phyloP scores from a whole-genome alignment of 768 basidiomycete genomes.

The Rossbeevera mucosa region DNA sequence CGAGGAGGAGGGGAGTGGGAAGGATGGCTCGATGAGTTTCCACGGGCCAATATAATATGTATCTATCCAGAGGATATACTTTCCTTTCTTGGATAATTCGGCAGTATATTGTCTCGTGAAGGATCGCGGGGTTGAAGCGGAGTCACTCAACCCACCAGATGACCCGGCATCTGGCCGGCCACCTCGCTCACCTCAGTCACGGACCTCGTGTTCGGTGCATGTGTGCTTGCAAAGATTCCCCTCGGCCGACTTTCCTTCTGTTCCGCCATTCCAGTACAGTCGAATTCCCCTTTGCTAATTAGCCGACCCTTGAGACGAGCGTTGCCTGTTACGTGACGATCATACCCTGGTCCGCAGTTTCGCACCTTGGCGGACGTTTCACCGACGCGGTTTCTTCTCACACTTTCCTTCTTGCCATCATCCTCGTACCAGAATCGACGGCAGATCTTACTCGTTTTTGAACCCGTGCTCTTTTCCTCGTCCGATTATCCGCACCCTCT shows the following conservation, averaged over 20 bases:
- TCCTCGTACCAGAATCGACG: background rate
- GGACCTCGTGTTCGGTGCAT: constrained; percentile 13
- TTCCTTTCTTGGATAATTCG: constrained; percentile 24
- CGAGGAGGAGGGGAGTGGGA: constrained; percentile 2
- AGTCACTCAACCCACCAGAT: background rate
- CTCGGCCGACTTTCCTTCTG: constrained; percentile 5
- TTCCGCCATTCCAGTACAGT: background rate
- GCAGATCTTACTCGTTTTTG: constrained; percentile 3
- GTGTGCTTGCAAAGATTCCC: constrained; percentile 3
- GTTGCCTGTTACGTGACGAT: background rate
- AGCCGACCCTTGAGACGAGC: background rate
- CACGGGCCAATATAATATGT: constrained; percentile 12
- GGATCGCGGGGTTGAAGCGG: constrained; percentile 25
- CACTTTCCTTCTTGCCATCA: constrained; percentile 14
- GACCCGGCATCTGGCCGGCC: constrained; percentile 8
- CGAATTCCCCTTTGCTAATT: background rate
- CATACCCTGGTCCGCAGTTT: background rate
- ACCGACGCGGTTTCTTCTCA: constrained; percentile 1
- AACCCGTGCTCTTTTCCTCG: constrained; percentile 4
- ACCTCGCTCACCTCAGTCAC: constrained; percentile 2
- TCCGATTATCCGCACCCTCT: constrained; percentile 15
- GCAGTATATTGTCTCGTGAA: constrained; percentile 11
- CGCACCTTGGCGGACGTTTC: background rate
- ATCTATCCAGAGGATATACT: constrained; percentile 7
- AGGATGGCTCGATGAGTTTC: constrained; percentile 16